Percentiles rank a stretch among this genome's conserved stretches.
These are phyloP conservation scores for Raphanus sativus DNA, from an alignment of 345 rosid species.

Conservation along the genomic window DNA sequence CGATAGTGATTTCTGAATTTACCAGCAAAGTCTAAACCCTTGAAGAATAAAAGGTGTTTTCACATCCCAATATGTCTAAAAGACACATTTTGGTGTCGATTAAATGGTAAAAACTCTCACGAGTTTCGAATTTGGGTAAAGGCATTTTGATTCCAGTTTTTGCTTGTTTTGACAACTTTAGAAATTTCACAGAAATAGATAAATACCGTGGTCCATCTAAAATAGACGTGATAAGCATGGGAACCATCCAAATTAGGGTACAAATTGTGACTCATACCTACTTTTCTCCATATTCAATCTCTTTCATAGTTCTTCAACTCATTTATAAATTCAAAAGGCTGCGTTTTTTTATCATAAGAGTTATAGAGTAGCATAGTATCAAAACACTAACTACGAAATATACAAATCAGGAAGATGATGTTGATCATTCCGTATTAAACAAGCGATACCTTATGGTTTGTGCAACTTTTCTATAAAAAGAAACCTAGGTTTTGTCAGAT, in stretches of 20 bases:
- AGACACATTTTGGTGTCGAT: slow-evolving; percentile 22
- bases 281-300: slow-evolving; percentile 30
- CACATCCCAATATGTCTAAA: slow-evolving; percentile 15
- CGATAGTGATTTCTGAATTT: neutral
- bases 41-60: slow-evolving; percentile 14
- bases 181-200: slow-evolving; percentile 30
- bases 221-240: slow-evolving; percentile 36
- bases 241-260: slow-evolving; percentile 38
- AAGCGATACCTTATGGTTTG: slow-evolving; percentile 5
- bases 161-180: slow-evolving; percentile 36
- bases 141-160: slow-evolving; percentile 23
- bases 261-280: slow-evolving; percentile 36
- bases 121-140: slow-evolving; percentile 28
- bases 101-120: slow-evolving; percentile 27
- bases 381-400: slow-evolving; percentile 37
- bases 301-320: slow-evolving; percentile 29
- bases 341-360: slow-evolving; percentile 27
- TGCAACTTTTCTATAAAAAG: neutral
- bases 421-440: slow-evolving; percentile 30
- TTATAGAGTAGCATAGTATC: slow-evolving; percentile 22
- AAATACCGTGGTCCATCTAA: slow-evolving; percentile 33
- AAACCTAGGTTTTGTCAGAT: too few relatives aligned
- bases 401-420: slow-evolving; percentile 38
- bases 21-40: slow-evolving; percentile 4
- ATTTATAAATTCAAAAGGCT: slow-evolving; percentile 2